A percentile compares a stretch with the other conserved stretches of the same genome.
These are phyloP conservation scores for Neurospora sp. DNA, from an alignment of 2,329 filamentous ascomycete species.

Conservation along the genomic window DNA sequence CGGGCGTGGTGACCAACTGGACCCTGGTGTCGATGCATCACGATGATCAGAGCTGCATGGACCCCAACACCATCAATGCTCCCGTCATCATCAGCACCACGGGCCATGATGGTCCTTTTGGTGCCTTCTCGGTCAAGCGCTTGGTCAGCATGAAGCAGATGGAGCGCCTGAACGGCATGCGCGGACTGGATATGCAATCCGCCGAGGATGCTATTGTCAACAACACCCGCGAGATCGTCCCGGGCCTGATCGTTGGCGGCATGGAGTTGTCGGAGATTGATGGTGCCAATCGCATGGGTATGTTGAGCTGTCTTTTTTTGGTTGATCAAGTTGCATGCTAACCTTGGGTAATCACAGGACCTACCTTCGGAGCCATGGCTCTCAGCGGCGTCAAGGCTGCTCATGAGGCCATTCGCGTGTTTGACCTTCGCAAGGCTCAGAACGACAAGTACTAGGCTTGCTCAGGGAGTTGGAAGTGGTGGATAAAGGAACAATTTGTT, in stretches of 20 bases:
- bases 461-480: background rate
- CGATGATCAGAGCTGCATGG: constrained; percentile 90
- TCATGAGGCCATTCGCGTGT: constrained; percentile 71
- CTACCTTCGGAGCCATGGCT: constrained; percentile 83
- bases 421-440: constrained; percentile 67
- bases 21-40: constrained; percentile 82
- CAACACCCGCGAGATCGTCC: constrained; percentile 76
- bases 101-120: constrained; percentile 84
- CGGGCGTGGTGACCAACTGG: constrained; percentile 93
- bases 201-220: constrained; percentile 94
- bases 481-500: background rate
- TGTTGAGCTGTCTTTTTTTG: constrained; percentile 7
- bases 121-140: constrained; percentile 83
- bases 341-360: constrained; percentile 29
- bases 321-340: constrained; percentile 3
- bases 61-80: constrained; percentile 93
- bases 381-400: constrained; percentile 83
- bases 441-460: constrained; percentile 45
- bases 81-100: constrained; percentile 83
- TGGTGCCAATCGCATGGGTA: constrained; percentile 81
- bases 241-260: constrained; percentile 82
- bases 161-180: constrained; percentile 81
- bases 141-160: constrained; percentile 81
- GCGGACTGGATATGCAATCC: constrained; percentile 82
- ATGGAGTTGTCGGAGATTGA: constrained; percentile 92